Base-by-base conservation (phyloP, 306 rosid species). In the Acacia acuminata region DNA sequence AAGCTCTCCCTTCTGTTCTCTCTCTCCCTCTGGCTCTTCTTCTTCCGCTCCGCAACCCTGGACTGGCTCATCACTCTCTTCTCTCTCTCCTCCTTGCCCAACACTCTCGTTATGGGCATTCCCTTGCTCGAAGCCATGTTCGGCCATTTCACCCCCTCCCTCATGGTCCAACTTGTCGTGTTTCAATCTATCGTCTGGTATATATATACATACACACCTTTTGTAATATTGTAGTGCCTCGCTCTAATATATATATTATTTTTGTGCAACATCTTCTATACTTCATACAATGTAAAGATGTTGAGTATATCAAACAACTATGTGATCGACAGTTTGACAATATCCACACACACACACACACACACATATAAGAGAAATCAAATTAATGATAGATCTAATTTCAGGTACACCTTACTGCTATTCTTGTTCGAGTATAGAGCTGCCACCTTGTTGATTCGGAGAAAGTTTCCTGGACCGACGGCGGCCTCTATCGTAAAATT, bases 1-100 rank as follows among this genome's bases (percentile, higher is more conserved):
- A 94, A 94, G 75, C 47, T 91, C 19, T 19, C 91, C 1, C 92
- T 92, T 15, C 85, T 94, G 0, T 64, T 77, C 3, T 77, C 87
- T 0, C 92, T 94, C 34, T 85, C 68, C 0, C 55, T 90, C 1
- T 94, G 98, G 97, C 38, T 80, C 4, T 25, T 79, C 51, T 81
- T 91, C 68, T 82, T 87, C 86, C 61, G 56, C 7, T 74, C 79
- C 48, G 96, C 94, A 34, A 88, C 96, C 8, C 43, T 94, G 64
- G 98, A 94, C 10, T 94, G 98, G 97, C 73, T 90, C 15, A 92
- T 94, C 22, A 92, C 98, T n/a, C 93, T 94, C 24, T 92, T 94
- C 80, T 94, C 98, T 16, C 79, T 94, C 1, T 84, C 97, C 45
- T 87, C 97, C 10, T 84, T 94, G 51, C 97, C 98, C 50, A 94